Percentiles rank a stretch among this genome's conserved stretches.
These are phyloP conservation scores for Sanghuangporus sanghuang DNA, from an alignment of 1,284 basidiomycete species.

Conservation along the genomic window DNA sequence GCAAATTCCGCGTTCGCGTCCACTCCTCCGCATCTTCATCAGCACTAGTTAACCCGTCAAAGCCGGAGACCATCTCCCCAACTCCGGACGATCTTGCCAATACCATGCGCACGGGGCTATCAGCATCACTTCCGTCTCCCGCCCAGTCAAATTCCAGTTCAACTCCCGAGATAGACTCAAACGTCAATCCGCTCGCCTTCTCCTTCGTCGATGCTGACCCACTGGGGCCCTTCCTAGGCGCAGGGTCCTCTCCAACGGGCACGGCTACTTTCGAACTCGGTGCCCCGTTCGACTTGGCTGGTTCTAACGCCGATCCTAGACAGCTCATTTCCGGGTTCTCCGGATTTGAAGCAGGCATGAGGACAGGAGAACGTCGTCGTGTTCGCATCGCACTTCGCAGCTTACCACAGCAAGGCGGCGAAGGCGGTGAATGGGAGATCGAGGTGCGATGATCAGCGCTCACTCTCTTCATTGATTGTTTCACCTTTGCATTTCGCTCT, in stretches of 20 bases:
- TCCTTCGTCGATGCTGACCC: slow-evolving; percentile 9
- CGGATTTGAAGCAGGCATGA: slow-evolving; percentile 20
- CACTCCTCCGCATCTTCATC: slow-evolving; percentile 40
- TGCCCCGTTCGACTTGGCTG: background rate
- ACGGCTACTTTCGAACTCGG: background rate
- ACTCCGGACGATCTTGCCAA: background rate
- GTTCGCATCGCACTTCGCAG: slow-evolving; percentile 62
- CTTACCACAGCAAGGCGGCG: slow-evolving; percentile 51
- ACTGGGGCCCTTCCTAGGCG: slow-evolving; percentile 14
- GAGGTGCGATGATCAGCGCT: slow-evolving; percentile 32
- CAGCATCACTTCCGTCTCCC: background rate
- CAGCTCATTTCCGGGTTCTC: slow-evolving; percentile 33
- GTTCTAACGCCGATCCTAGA: background rate
- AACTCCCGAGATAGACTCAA: background rate
- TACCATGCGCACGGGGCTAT: background rate
- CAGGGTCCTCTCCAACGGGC: background rate
- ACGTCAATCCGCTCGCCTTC: background rate
- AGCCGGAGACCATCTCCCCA: background rate
- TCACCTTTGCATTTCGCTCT: background rate
- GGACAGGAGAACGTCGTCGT: slow-evolving; percentile 29
- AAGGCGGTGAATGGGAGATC: slow-evolving; percentile 71
- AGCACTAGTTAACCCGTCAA: slow-evolving; percentile 15
- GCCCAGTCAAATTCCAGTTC: background rate
- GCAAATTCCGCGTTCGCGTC: slow-evolving; percentile 69
- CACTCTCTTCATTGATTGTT: background rate